Evolutionary conservation across 805 yeast genomes (phyloP).

Genomic region (Wickerhamomyces chaumierensis): DNA sequence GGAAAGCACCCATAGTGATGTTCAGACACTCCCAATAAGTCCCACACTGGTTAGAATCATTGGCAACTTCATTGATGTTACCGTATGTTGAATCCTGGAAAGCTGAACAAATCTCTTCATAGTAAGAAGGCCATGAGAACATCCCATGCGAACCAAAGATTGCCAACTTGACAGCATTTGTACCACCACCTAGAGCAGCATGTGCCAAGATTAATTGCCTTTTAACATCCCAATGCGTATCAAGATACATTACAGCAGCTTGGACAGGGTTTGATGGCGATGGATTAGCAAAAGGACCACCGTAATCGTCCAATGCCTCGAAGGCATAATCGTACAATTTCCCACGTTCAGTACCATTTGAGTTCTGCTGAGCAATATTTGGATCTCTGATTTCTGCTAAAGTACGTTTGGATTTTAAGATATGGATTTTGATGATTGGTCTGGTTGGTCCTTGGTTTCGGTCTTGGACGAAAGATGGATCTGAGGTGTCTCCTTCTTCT

Average conservation of each 20-base stretch:
- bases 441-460: conserved; percentile 22
- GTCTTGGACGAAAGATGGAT: conserved; percentile 41
- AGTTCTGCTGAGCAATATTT: conserved; percentile 79
- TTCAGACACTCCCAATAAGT: conserved; percentile 85
- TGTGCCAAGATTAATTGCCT: conserved; percentile 61
- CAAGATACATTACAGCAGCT: conserved; percentile 80
- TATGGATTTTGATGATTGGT: conserved; percentile 66
- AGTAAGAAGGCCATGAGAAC: conserved; percentile 83
- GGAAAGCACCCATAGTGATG: conserved; percentile 82
- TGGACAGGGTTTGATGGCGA: conserved; percentile 37
- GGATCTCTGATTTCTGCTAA: conserved; percentile 65
- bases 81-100: conserved; percentile 66
- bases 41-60: conserved; percentile 77
- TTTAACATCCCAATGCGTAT: conserved; percentile 69
- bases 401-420: conserved; percentile 56
- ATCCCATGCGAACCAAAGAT: conserved; percentile 91
- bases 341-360: conserved; percentile 60
- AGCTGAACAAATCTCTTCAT: conserved; percentile 57
- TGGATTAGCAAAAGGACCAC: conserved; percentile 36
- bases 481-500: conserved; percentile 32
- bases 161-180: conserved; percentile 58
- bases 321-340: conserved; percentile 69
- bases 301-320: conserved; percentile 52
- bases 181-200: conserved; percentile 92
- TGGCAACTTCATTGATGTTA: conserved; percentile 66